phyloP scores from a whole-genome alignment of 2,329 filamentous ascomycete species.

The Trichophyton simii region DNA sequence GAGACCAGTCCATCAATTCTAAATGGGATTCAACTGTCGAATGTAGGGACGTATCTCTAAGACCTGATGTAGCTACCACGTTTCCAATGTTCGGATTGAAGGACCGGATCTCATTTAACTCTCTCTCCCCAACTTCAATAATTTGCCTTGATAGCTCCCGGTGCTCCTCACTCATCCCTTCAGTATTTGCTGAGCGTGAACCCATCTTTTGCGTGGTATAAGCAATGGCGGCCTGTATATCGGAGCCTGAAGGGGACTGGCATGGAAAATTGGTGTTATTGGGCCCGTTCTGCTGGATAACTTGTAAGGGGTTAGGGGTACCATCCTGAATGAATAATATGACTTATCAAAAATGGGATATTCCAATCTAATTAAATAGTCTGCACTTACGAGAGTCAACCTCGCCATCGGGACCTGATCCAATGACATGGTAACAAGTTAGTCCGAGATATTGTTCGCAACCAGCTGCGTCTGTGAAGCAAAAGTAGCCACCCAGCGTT shows the following conservation, averaged over 20 bases:
- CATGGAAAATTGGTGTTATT: not conserved
- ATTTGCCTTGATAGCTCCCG: not conserved
- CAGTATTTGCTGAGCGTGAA: not conserved
- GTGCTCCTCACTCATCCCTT: not conserved
- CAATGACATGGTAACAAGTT: conserved; percentile 5
- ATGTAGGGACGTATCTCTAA: not conserved
- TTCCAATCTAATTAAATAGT: too few species aligned
- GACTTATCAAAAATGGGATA: too few species aligned
- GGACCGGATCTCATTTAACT: not conserved
- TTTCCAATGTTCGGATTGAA: conserved; percentile 3
- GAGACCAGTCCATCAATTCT: not conserved
- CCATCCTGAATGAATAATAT: not conserved
- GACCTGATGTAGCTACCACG: not conserved
- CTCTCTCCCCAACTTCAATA: not conserved
- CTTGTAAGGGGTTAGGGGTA: not conserved
- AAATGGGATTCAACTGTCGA: not conserved
- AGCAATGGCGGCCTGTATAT: not conserved
- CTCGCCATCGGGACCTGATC: not conserved
- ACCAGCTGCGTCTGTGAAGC: not conserved
- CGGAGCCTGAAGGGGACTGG: not conserved
- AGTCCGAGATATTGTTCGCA: not conserved
- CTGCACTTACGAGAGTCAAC: not conserved
- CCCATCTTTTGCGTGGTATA: not conserved
- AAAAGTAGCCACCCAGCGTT: not conserved
- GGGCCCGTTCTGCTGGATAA: not conserved